Base-by-base conservation (phyloP, 768 basidiomycete genomes). In the Hericium erinaceus region DNA sequence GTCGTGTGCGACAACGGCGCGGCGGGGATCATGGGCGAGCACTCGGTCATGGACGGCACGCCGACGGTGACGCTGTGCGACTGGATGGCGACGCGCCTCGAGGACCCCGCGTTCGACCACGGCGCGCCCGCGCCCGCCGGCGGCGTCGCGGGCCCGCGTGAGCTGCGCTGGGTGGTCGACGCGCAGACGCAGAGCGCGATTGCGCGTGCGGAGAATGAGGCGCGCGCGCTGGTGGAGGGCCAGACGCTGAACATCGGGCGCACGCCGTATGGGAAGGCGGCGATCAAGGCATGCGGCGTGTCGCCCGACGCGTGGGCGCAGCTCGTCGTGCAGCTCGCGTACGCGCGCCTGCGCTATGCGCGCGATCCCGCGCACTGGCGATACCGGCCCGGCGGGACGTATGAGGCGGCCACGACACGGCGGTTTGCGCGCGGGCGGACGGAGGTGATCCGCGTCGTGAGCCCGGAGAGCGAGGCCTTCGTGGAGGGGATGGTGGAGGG, bases 221-320 rank as follows among this genome's bases (percentile, higher is more conserved):
- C 85, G 16, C 62, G 71, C 6, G 78, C 77, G 46, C 81, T 92
- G 52, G 74, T 84, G 41, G 75, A 79, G 40, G 76, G 79, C 26
- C 91, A 93, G 64, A 75, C 76, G 56, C 72, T 93, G 59, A 73
- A 75, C 20, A 84, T 83, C 70, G 69, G 80, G 58, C 74, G 80
- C 41, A 92, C 90, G 1, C 68, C 73, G 1, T 98, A 95, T 64
- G 95, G 95, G 38, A 95, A 94, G 71, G 80, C 80, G 48, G 80
- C 81, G 16, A 90, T 95, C 74, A 97, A 95, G 76, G 72, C 77
- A 13, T 92, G 90, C 64, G 84, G 88, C 38, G 83, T 89, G n/a
- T 91, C 92, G 44, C 95, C 95, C 2, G 95, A 98, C 66, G 89
- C 89, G 26, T 97, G 93, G 92, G 85, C 89, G 49, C 95, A 98